A percentile compares a stretch with the other conserved stretches of the same genome.
Conservation (phyloP, 1,284 basidiomycete species). For the Fistulina hepatica region DNA sequence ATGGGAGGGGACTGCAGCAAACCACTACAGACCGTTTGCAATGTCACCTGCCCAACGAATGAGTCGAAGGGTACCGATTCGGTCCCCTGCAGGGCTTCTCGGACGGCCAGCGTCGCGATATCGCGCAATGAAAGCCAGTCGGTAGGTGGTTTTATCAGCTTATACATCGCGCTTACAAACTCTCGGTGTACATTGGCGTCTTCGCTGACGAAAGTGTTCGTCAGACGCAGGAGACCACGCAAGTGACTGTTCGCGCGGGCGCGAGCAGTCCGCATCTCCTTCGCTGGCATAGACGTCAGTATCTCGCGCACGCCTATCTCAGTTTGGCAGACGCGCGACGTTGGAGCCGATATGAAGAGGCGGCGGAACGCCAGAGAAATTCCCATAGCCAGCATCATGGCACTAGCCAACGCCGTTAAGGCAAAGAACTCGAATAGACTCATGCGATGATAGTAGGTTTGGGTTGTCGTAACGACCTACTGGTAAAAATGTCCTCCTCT, state of each 20-base stretch:
- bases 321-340: too few relatives aligned
- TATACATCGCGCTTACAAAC: conserved; percentile 23
- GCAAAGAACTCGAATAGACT: too few relatives aligned
- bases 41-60: conserved; percentile 33
- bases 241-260: conserved; percentile 35
- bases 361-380: too few relatives aligned
- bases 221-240: conserved; percentile 29
- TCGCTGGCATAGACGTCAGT: too few relatives aligned
- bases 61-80: conserved; percentile 21
- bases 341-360: too few relatives aligned
- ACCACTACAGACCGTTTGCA: conserved; percentile 30
- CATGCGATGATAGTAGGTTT: too few relatives aligned
- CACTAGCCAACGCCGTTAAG: too few relatives aligned
- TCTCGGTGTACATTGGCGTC: conserved; percentile 20
- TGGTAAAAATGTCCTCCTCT: too few relatives aligned
- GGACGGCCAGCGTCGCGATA: conserved; percentile 23
- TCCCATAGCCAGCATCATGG: too few relatives aligned
- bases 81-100: conserved; percentile 17
- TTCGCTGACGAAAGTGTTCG: conserved; percentile 30
- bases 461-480: too few relatives aligned
- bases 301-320: too few relatives aligned
- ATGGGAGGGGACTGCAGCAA: conserved; percentile 21
- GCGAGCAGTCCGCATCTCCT: too few relatives aligned
- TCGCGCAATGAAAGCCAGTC: conserved; percentile 24
- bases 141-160: conserved; percentile 19